Percentiles rank a stretch among this genome's conserved stretches.
Evolutionary conservation across 2,329 filamentous ascomycete species (phyloP).

Genomic region (Penicillium psychrosexuale): DNA sequence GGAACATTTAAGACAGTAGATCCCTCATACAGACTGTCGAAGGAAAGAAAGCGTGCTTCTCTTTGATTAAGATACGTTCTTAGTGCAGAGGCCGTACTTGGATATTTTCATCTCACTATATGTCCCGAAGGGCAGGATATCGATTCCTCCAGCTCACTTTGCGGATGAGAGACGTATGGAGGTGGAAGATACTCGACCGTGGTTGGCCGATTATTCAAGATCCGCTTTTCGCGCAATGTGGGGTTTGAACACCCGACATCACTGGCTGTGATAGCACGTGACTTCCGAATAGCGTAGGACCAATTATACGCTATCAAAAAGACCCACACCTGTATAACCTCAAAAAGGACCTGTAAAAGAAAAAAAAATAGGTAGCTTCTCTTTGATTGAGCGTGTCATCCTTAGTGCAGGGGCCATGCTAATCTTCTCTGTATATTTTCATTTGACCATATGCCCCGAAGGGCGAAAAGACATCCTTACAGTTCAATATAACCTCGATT

Average conservation of each 20-base stretch:
- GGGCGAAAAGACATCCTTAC: constrained; percentile 23
- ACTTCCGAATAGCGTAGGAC: rapidly evolving
- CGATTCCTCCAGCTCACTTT: neutral
- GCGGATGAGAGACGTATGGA: neutral
- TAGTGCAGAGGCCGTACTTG: neutral
- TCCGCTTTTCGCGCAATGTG: neutral
- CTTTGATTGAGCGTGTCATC: constrained; percentile 88
- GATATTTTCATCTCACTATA: neutral
- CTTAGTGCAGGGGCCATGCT: constrained; percentile 85
- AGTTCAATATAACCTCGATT: constrained; percentile 22
- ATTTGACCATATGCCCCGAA: constrained; percentile 60
- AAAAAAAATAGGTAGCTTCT: constrained; percentile 69
- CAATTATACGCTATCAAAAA: neutral
- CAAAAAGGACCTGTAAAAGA: neutral
- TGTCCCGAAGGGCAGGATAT: neutral
- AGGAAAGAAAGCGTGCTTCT: neutral
- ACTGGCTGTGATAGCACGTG: neutral
- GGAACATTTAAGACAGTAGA: neutral
- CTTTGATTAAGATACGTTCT: neutral
- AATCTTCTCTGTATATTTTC: constrained; percentile 73
- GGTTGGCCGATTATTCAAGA: neutral
- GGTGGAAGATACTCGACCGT: neutral
- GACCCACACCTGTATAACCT: neutral
- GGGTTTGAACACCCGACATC: neutral
- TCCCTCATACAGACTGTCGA: neutral